Base-by-base conservation (phyloP, 2,329 filamentous ascomycete species). In the Fusarium sterilihyphosum region DNA sequence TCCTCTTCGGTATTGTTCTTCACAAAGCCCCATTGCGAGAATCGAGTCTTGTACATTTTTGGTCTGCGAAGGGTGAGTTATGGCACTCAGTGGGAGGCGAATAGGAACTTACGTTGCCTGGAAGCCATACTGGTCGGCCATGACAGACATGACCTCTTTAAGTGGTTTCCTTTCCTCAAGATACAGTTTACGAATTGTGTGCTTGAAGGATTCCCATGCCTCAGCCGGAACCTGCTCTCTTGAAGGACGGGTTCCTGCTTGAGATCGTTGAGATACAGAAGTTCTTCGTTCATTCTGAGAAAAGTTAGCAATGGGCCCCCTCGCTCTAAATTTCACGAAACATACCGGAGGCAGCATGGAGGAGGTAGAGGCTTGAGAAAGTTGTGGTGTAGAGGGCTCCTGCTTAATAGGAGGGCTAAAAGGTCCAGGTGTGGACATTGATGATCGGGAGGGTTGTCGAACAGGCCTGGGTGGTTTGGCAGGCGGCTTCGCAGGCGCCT, bases 1-100 rank as follows among this genome's bases (percentile, higher is more conserved):
- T 88, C 86, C 33, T 87, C 86, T 66, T 88, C 86, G 47, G 86
- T 88, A 70, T 88, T 88, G 67, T 88, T 88, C 80, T 88, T 88
- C 46, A 86, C 86, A 70, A 88, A 88, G 1, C 86, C 86, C 86
- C 86, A 88, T 70, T 88, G 86, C 20, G 87, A 87, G 74, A 88
- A 88, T 31, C 86, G 82, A n/a, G 86, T 87, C 76, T 88, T 88
- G 78, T 88, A 88, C 86, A 88, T 88, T 72, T 88, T 87, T 24
- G 86, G 85, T 24, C 86, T 88, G 56, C 8, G 11, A 29, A 37
- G 16, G 37, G 49, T 70, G 56, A 80, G 77, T 61, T 53, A 68
- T 50, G 49, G 33, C 26, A 20, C 53, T 18, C 22, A 8, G 9
- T 9, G 5, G 8, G 12, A 8, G 9, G 8, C 26, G 37, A 10